Evolutionary conservation across 176 grass and related monocot genomes (phyloP).

Genomic region (Secale cereale): DNA sequence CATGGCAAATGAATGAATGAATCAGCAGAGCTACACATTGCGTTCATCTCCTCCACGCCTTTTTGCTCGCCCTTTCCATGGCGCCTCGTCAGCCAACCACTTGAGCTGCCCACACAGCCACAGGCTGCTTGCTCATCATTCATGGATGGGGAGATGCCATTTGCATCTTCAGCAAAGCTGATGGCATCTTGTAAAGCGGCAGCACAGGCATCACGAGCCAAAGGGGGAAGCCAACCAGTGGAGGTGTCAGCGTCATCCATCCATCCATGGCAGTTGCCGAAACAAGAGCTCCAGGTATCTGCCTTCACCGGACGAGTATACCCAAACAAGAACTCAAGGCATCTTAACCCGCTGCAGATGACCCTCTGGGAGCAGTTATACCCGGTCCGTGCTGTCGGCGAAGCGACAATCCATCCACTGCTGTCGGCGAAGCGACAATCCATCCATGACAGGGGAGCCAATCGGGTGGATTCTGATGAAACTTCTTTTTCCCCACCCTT

Average conservation of each 20-base stretch:
- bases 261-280: neutral
- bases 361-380: neutral
- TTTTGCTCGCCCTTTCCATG: constrained; percentile 18
- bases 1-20: constrained; percentile 27
- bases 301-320: neutral
- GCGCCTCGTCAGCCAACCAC: constrained; percentile 7
- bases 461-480: neutral
- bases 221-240: neutral
- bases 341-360: neutral
- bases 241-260: constrained; percentile 21
- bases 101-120: constrained; percentile 31
- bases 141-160: constrained; percentile 8
- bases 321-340: constrained; percentile 9
- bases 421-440: no score
- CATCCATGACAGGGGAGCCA: neutral
- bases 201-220: constrained; percentile 28
- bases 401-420: no score
- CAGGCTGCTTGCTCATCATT: constrained; percentile 32
- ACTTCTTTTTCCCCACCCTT: neutral
- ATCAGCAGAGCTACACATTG: constrained; percentile 25
- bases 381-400: neutral
- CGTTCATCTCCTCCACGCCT: constrained; percentile 28
- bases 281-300: neutral
- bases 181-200: constrained; percentile 38
- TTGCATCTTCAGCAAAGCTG: constrained; percentile 37